Percentiles rank a stretch among this genome's conserved stretches.
Evolutionary conservation across 2,329 filamentous ascomycete genomes (phyloP).

Genomic region (Fusarium decemcellulare): DNA sequence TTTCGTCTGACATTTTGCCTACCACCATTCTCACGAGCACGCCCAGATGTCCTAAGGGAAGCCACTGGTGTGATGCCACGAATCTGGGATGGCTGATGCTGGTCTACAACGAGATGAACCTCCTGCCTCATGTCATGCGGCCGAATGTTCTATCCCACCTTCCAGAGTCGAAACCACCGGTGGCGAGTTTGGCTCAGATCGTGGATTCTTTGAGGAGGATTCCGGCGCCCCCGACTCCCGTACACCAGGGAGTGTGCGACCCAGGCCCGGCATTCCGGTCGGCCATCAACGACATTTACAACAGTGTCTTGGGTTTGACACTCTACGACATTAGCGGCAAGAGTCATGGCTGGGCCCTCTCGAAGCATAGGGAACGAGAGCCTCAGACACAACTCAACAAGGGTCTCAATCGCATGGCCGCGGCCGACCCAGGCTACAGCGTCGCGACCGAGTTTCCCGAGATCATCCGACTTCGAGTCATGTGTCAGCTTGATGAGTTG

Average conservation of each 20-base stretch:
- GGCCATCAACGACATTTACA: slow-evolving; percentile 65
- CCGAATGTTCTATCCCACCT: slow-evolving; percentile 45
- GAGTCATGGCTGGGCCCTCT: slow-evolving; percentile 65
- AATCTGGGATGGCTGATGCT: slow-evolving; percentile 70
- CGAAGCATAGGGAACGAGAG: slow-evolving; percentile 54
- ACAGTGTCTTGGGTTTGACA: slow-evolving; percentile 64
- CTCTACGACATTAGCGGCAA: slow-evolving; percentile 63
- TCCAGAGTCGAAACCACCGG: slow-evolving; percentile 44
- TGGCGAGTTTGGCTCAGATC: slow-evolving; percentile 61
- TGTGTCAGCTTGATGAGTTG: slow-evolving; percentile 56
- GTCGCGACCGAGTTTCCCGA: slow-evolving; percentile 54
- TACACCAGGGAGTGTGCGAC: slow-evolving; percentile 63
- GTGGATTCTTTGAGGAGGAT: slow-evolving; percentile 60
- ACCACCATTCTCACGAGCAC: slow-evolving; percentile 52
- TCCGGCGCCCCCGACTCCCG: slow-evolving; percentile 59
- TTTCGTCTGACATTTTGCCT: slow-evolving; percentile 32
- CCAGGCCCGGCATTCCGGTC: slow-evolving; percentile 62
- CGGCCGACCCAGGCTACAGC: slow-evolving; percentile 49
- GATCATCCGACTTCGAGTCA: slow-evolving; percentile 56
- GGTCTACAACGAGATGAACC: slow-evolving; percentile 62
- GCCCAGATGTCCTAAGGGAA: slow-evolving; percentile 65
- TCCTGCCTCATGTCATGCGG: slow-evolving; percentile 59
- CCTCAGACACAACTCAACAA: slow-evolving; percentile 52
- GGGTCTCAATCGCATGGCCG: slow-evolving; percentile 52
- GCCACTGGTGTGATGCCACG: slow-evolving; percentile 65